Evolutionary conservation across 768 basidiomycete species (phyloP).

Genomic region (Suillus americanus): DNA sequence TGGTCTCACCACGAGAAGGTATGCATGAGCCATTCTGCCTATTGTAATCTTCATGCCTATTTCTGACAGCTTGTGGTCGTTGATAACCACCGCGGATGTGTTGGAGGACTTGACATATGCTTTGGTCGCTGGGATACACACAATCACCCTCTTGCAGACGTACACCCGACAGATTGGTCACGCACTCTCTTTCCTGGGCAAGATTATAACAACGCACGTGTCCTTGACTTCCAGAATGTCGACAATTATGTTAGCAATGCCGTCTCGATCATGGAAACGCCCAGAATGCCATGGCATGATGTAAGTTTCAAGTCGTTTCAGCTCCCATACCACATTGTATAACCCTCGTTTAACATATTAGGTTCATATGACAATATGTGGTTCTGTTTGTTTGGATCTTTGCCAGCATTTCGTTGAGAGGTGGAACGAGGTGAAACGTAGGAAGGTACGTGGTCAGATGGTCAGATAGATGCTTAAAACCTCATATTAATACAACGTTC

Average conservation of each 20-base stretch:
- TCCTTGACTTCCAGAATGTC: constrained; percentile 84
- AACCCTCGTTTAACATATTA: constrained; percentile 23
- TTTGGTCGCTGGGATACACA: constrained; percentile 98
- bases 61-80: constrained; percentile 64
- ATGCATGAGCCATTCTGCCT: background rate
- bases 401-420: constrained; percentile 91
- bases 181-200: constrained; percentile 89
- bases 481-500: background rate
- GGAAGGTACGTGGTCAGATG: constrained; percentile 50
- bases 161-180: constrained; percentile 82
- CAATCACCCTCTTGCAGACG: constrained; percentile 87
- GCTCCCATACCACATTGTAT: background rate
- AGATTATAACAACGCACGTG: constrained; percentile 90
- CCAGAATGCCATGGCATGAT: constrained; percentile 96
- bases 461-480: background rate
- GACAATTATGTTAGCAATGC: constrained; percentile 71
- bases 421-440: constrained; percentile 88
- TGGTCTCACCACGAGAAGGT: constrained; percentile 94
- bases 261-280: constrained; percentile 63
- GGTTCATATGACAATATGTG: constrained; percentile 84
- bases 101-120: constrained; percentile 94
- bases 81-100: constrained; percentile 81
- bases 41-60: background rate
- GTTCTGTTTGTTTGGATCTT: constrained; percentile 84
- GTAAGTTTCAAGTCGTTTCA: constrained; percentile 41